Evolutionary conservation across 129 eudicot species (phyloP), one percentile per base, ranked within the genome.

Genomic region (Flaveria trinervia): DNA sequence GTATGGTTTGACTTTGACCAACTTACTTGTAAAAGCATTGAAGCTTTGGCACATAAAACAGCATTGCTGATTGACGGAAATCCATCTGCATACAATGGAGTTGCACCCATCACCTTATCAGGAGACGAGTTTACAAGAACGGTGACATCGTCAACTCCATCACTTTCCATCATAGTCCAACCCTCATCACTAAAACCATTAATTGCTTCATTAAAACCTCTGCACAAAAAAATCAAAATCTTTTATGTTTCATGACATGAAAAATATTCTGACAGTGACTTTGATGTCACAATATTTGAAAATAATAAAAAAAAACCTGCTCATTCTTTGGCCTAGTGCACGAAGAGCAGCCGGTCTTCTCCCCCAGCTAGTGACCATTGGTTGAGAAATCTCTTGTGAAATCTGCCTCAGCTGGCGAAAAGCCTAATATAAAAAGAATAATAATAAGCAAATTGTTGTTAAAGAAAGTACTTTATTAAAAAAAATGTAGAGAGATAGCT

Each of bases 131-230:
- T 92, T 54, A 90, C 89, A 18, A 84, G 89, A 80, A 92, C 84
- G 25, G 92, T 86, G 28, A 92, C 90, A 77, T 92, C 98, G 83
- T 92, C 98, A 25, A 90, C 77, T 50, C 98, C 98, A 76, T 92
- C 98, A 36, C 90, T 88, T 43, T 86, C 98, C 69, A 92, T 75
- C 86, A 86, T 73, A 70, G 98, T 88, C 98, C 98, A 92, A 43
- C 96, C 96, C 76, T 92, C 98, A 62, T 92, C 98, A 13, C 83
- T 80, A 74, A 92, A 92, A 70, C 98, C 96, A 77, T 90, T 92
- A 41, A 92, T 87, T 39, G 98, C 98, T 79, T 92, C 98, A 71
- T 88, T 92, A 71, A 92, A 92, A 41, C 98, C 98, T 82, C 98
- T 92, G 89, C 71, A 74, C 50, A 46, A 70, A 65, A 18, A 11